phyloP scores from a whole-genome alignment of 2,329 filamentous ascomycete genomes.

The Ramichloridium luteum region DNA sequence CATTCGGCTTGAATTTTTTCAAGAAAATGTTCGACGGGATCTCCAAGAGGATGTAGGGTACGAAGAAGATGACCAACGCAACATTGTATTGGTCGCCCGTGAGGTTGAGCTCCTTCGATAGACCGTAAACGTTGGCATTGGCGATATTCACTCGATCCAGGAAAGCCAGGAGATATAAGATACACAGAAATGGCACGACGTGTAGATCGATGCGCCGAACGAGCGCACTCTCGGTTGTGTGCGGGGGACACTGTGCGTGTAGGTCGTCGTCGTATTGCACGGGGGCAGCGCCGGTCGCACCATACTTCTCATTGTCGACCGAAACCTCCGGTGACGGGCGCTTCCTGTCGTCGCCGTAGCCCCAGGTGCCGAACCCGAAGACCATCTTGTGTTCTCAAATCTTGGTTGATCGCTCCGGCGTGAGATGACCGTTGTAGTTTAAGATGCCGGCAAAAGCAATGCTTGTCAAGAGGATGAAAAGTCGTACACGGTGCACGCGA shows the following conservation, averaged over 20 bases:
- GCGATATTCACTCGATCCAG: conserved; percentile 38
- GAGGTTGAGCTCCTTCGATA: conserved; percentile 36
- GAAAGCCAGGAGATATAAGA: conserved; percentile 36
- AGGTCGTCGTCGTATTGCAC: conserved; percentile 17
- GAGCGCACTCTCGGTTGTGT: conserved; percentile 38
- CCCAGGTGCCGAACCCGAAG: not conserved
- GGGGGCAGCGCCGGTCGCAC: not conserved
- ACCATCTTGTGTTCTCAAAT: too few species aligned
- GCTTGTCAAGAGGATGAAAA: too few species aligned
- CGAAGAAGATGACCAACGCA: conserved; percentile 43
- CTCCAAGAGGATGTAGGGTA: conserved; percentile 36
- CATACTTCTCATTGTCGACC: not conserved
- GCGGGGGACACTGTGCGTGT: conserved; percentile 32
- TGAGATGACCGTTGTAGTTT: too few species aligned
- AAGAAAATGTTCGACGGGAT: conserved; percentile 30
- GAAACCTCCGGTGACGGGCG: not conserved
- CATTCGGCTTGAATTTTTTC: conserved; percentile 37
- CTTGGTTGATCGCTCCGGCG: too few species aligned
- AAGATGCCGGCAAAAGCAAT: too few species aligned
- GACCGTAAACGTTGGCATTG: conserved; percentile 41
- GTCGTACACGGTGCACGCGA: too few species aligned
- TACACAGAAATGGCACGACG: conserved; percentile 38
- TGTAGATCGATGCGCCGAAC: conserved; percentile 34
- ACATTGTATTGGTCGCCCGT: conserved; percentile 36
- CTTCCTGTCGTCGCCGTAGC: too few species aligned